Base-by-base conservation (phyloP, 805 yeast species). In the Metschnikowia cerradonensis region DNA sequence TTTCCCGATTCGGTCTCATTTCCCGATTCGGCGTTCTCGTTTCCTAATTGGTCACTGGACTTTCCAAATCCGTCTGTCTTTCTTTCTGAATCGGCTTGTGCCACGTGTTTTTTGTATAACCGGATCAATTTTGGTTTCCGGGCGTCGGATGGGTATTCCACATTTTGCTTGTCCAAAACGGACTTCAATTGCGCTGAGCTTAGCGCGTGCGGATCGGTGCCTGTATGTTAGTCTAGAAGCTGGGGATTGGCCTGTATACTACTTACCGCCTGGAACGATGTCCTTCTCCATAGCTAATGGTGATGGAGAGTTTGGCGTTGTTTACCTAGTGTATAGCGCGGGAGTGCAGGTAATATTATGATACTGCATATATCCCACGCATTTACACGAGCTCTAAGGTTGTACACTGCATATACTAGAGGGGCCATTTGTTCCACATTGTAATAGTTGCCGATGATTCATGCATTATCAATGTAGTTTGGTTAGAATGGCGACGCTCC, bases 151-250 rank as follows among this genome's bases (percentile, higher is more conserved):
- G 86, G 77, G 61, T 76, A 84, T 1, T 68, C 65, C n/a, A 91
- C 72, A n/a, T 79, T 75, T 62, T 89, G 79, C 49, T 80, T 83
- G 11, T 74, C 67, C 48, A 92, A 72, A 20, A 89, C 76, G 20
- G 82, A 77, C 60, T 94, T 78, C 61, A 92, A 73, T 52, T 87
- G 81, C 3, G 90, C 81, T 20, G 88, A 83, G 47, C 82, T 86
- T 56, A 86, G 70, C 37, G 76, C 70, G 23, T 76, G 69, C 6
- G 92, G 86, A 41, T 57, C 59, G 10, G 54, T 47, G 4, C 42
- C 61, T 57, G 40, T 2, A 8, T 26, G 55, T 57, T 55, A 57
- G 60, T 52, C 32, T 41, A 11, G 10, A 33, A 10, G 10, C 6
- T 30, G 26, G 5, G 11, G 1, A 8, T 8, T 11, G 44, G 32